Evolutionary conservation across 768 basidiomycete species (phyloP).

Genomic region (Boletus rubescentipes): DNA sequence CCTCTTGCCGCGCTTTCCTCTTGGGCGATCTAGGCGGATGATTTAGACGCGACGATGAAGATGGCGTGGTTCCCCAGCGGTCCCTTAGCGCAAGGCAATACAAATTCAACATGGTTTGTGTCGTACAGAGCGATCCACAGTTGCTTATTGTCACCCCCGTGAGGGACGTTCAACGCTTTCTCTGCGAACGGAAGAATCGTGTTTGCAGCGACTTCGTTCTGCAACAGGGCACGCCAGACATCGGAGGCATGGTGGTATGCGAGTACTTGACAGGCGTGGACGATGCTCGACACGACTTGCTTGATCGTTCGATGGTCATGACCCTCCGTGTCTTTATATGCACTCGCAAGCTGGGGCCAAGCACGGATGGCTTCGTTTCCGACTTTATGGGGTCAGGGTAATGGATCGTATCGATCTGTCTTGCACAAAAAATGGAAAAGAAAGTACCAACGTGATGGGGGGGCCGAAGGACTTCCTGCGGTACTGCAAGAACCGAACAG

Average conservation of each 20-base stretch:
- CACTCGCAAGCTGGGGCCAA: neutral
- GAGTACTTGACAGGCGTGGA: neutral
- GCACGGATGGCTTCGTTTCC: neutral
- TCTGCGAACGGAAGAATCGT: conserved; percentile 40
- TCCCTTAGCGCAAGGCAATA: conserved; percentile 5
- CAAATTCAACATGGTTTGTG: conserved; percentile 9
- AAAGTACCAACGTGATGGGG: neutral
- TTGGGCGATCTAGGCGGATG: conserved; percentile 10
- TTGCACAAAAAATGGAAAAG: conserved; percentile 8
- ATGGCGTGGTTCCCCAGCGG: conserved; percentile 7
- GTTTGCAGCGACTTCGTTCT: conserved; percentile 37
- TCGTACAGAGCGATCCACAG: conserved; percentile 35
- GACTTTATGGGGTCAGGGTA: neutral
- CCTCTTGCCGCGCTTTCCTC: conserved; percentile 1
- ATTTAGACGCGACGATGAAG: conserved; percentile 17
- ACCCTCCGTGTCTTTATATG: too few species aligned
- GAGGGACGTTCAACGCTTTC: conserved; percentile 22
- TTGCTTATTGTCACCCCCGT: neutral
- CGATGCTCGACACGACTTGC: conserved; percentile 19
- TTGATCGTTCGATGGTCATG: too few species aligned
- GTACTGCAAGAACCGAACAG: neutral
- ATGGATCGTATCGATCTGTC: conserved; percentile 15
- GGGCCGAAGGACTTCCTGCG: neutral
- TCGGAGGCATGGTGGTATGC: conserved; percentile 5
- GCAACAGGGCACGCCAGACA: conserved; percentile 32